Base-by-base conservation (phyloP, 805 yeast species). In the Cyberlindnera mississippiensis region DNA sequence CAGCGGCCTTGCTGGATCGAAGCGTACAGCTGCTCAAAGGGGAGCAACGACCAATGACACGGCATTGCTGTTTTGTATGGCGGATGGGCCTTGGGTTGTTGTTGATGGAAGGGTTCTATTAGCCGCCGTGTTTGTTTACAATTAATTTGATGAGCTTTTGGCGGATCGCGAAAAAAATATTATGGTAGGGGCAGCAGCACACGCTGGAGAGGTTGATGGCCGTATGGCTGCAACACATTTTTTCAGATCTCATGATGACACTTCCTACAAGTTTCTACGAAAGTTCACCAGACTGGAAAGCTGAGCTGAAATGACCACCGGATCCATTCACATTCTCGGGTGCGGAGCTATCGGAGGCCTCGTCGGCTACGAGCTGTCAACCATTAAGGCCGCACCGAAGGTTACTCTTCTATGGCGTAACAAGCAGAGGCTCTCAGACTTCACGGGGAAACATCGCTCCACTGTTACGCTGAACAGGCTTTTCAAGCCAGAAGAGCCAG, bases 331-430 rank as follows among this genome's bases (percentile, higher is more conserved):
- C 28, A 45, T 57, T 19, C 45, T 57, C 1, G 62, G 62, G 4
- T 58, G 45, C 1, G 62, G 62, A 1, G 53, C 60, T 22, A 55
- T 57, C n/a, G 62, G 62, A 9, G 52, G 54, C 5, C 49, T 57
- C 10, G 51, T 57, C 2, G 58, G 53, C 4, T 47, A 35, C 24
- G 60, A 56, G 32, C 50, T 57, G 7, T 43, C 59, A 4, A 42
- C 51, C 1, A 14, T 53, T n/a, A 14, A 40, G 6, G 33, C 44
- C 12, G 40, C 48, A 4, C 58, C 62, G 6, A 32, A 35, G 0
- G 42, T 54, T 10, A 45, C 49, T 2, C 45, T 57, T 1, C 31
- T 57, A 4, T 51, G 58, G 44, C 46, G 62, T 34, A 51, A 51
- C 34, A 19, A 38, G 22, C 41, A 41, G 11, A 52, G 52, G 27